Base-by-base conservation (phyloP, 129 eudicot genomes). In the Arctium minus region DNA sequence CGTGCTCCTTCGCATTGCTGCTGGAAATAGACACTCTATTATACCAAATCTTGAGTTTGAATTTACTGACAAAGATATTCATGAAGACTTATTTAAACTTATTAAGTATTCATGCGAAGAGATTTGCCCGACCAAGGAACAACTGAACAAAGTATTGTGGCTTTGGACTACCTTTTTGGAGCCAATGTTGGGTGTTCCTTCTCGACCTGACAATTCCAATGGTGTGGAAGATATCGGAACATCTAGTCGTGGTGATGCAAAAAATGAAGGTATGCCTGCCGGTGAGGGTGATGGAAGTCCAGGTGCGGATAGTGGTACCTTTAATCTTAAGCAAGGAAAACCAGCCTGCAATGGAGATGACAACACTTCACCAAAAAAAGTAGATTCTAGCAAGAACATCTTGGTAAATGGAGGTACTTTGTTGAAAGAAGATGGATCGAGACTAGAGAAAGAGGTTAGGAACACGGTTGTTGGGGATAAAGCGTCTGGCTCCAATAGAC, bases 111-210 rank as follows among this genome's bases (percentile, higher is more conserved):
- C 98, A 2, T 96, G 95, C 30, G 95, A 96, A 79, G 99, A 96
- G 87, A 71, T 96, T 80, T 90, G 97, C 78, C 76, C 97, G 2
- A 89, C 91, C 11, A 92, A 93, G 80, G 99, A 96, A 77, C 99
- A 96, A 71, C 72, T 94, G 42, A 86, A 90, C 74, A 93, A 91
- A 86, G 94, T 92, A 6, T 75, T 93, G 87, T 90, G 84, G 81
- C 90, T 96, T 78, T 96, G 99, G 99, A 89, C 92, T 70, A 73
- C 90, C 12, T 96, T 96, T 74, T 92, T 96, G 89, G 99, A 96
- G 91, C 94, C 97, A 68, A 88, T 96, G 91, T 83, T 96, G 48
- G 94, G 91, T 67, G 87, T 93, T 46, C 84, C 86, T 65, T 86
- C 91, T 71, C 91, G 88, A 36, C 87, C 88, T 13, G 88, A 80